These are phyloP conservation scores for Cetraspora pellucida DNA, from an alignment of 192 early-diverging fungal species.

Conservation along the genomic window DNA sequence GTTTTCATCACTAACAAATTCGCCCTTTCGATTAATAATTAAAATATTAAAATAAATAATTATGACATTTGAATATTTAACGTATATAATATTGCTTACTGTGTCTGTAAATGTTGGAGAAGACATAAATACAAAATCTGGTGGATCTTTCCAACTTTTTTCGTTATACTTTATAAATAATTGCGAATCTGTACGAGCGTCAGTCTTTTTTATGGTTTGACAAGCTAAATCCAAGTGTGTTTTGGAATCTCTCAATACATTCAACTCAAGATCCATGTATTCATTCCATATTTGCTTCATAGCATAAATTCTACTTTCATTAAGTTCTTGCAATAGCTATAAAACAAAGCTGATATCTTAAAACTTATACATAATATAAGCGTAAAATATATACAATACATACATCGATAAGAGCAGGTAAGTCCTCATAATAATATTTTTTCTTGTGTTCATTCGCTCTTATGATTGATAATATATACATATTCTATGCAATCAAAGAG, in stretches of 20 bases:
- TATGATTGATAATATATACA: conserved; percentile 65
- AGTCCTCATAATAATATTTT: conserved; percentile 63
- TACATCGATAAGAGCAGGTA: conserved; percentile 65
- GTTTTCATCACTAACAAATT: conserved; percentile 60
- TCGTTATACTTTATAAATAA: conserved; percentile 50
- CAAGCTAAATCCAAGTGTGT: conserved; percentile 41
- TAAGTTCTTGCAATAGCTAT: conserved; percentile 65
- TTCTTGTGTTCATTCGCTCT: conserved; percentile 64
- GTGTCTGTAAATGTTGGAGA: conserved; percentile 40
- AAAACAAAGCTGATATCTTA: neutral
- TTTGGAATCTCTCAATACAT: conserved; percentile 40
- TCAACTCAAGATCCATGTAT: conserved; percentile 52
- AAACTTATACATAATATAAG: conserved; percentile 8
- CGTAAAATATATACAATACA: conserved; percentile 14
- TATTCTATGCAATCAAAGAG: conserved; percentile 50
- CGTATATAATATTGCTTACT: conserved; percentile 28
- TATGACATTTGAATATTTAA: neutral
- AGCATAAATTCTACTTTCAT: conserved; percentile 54
- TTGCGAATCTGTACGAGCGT: conserved; percentile 55
- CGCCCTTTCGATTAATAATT: conserved; percentile 35
- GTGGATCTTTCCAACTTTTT: conserved; percentile 35
- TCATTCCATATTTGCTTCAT: conserved; percentile 56
- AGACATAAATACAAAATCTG: conserved; percentile 42
- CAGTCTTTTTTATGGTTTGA: conserved; percentile 47
- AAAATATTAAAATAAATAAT: neutral